Conservation (phyloP, 306 rosid genomes). For the Alnus glutinosa region DNA sequence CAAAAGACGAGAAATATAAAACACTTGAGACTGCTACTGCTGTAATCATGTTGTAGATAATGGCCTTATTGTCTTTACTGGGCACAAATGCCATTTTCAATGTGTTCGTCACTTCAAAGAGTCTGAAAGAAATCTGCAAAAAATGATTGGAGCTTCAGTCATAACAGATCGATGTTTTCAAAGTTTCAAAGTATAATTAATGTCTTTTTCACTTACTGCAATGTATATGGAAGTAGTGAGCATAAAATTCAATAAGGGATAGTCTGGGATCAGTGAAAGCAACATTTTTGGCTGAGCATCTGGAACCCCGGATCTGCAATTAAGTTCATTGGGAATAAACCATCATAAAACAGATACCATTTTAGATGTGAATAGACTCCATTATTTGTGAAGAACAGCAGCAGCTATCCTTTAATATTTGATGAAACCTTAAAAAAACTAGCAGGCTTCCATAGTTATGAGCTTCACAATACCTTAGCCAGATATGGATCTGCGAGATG, state of each 20-base stretch:
- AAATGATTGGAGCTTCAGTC: constrained; percentile 12
- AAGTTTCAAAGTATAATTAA: constrained; percentile 6
- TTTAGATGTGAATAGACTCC: background rate
- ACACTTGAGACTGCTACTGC: constrained; percentile 58
- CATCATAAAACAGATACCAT: background rate
- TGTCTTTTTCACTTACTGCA: constrained; percentile 57
- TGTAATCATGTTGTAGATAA: constrained; percentile 56
- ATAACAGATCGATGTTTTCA: constrained; percentile 1
- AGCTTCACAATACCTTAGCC: constrained; percentile 72
- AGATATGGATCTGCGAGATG: constrained; percentile 92
- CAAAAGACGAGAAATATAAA: constrained; percentile 67
- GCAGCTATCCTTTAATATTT: background rate
- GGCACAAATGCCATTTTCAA: constrained; percentile 88
- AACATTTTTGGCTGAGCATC: constrained; percentile 90
- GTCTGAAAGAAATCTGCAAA: constrained; percentile 75
- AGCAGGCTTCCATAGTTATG: constrained; percentile 11
- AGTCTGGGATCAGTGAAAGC: constrained; percentile 77
- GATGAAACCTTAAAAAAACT: background rate
- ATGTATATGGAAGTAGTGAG: constrained; percentile 69
- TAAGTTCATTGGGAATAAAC: constrained; percentile 15
- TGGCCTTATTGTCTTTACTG: constrained; percentile 76
- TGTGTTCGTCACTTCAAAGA: constrained; percentile 74
- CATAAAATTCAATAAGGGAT: constrained; percentile 89
- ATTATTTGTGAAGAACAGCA: background rate
- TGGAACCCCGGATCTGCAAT: constrained; percentile 74